A percentile compares a stretch with the other conserved stretches of the same genome.
phyloP scores from a whole-genome alignment of 768 basidiomycete species.

The Cystoderma amianthinum region DNA sequence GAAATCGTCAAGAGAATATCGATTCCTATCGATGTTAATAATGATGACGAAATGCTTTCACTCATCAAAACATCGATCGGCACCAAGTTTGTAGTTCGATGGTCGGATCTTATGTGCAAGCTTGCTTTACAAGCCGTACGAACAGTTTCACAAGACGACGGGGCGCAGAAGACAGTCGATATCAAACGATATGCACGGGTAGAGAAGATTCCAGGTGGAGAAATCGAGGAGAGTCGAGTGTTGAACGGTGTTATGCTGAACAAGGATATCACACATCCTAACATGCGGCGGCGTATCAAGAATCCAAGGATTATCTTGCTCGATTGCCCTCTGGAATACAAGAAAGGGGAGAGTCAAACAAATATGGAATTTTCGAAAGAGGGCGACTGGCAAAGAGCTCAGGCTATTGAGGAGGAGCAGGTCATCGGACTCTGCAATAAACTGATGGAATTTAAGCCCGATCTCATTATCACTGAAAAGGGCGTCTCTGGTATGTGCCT shows the following conservation, averaged over 20 bases:
- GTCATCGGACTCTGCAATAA: slow-evolving; percentile 80
- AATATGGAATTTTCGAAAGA: slow-evolving; percentile 98
- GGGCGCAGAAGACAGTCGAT: slow-evolving; percentile 82
- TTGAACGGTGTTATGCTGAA: slow-evolving; percentile 93
- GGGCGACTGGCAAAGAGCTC: slow-evolving; percentile 85
- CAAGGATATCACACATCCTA: slow-evolving; percentile 98
- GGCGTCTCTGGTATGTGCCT: slow-evolving; percentile 78
- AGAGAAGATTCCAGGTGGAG: slow-evolving; percentile 96
- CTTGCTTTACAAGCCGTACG: slow-evolving; percentile 91
- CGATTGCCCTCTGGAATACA: slow-evolving; percentile 96
- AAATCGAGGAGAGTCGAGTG: slow-evolving; percentile 89
- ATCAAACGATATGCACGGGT: slow-evolving; percentile 98
- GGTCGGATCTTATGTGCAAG: slow-evolving; percentile 96
- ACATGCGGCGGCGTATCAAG: slow-evolving; percentile 87
- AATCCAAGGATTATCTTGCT: slow-evolving; percentile 86
- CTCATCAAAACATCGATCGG: slow-evolving; percentile 99
- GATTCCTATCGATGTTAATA: slow-evolving; percentile 78
- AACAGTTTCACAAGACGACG: slow-evolving; percentile 75
- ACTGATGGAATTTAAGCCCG: slow-evolving; percentile 90
- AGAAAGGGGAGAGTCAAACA: slow-evolving; percentile 97
- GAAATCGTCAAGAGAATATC: slow-evolving; percentile 85
- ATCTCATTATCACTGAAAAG: slow-evolving; percentile 95
- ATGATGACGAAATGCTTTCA: slow-evolving; percentile 88
- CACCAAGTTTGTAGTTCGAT: slow-evolving; percentile 93
- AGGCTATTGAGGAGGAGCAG: slow-evolving; percentile 96